phyloP scores from a whole-genome alignment of 2,329 filamentous ascomycete species.

The Hymenoscyphus infarciens region DNA sequence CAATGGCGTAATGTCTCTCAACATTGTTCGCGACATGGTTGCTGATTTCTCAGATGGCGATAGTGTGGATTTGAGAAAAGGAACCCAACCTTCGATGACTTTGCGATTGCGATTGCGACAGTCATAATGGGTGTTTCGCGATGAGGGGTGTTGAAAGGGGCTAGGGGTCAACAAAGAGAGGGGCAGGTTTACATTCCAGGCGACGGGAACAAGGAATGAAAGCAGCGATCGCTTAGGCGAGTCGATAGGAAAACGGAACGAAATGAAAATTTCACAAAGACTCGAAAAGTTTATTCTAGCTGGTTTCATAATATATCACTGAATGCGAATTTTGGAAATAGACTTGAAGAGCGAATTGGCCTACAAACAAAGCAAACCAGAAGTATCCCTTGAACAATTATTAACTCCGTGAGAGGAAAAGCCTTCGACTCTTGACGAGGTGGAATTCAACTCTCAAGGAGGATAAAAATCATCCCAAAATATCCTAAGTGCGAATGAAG shows the following conservation, averaged over 20 bases:
- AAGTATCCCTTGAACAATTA: no score
- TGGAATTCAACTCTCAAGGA: no score
- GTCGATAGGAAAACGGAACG: background rate
- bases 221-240: background rate
- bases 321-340: no score
- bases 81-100: background rate
- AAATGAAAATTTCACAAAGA: background rate
- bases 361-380: no score
- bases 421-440: no score
- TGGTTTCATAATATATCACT: background rate
- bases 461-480: no score
- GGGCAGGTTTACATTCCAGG: background rate
- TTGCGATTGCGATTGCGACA: background rate
- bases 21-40: no score
- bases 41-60: background rate
- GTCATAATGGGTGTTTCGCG: background rate
- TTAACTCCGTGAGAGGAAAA: no score
- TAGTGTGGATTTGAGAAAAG: background rate
- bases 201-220: background rate
- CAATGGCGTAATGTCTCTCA: no score
- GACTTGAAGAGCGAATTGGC: no score
- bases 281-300: background rate
- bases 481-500: no score
- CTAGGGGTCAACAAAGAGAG: background rate
- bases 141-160: background rate